Evolutionary conservation across 495 filamentous ascomycete genomes (phyloP).

Genomic region (Rostrohypoxylon terebratum): DNA sequence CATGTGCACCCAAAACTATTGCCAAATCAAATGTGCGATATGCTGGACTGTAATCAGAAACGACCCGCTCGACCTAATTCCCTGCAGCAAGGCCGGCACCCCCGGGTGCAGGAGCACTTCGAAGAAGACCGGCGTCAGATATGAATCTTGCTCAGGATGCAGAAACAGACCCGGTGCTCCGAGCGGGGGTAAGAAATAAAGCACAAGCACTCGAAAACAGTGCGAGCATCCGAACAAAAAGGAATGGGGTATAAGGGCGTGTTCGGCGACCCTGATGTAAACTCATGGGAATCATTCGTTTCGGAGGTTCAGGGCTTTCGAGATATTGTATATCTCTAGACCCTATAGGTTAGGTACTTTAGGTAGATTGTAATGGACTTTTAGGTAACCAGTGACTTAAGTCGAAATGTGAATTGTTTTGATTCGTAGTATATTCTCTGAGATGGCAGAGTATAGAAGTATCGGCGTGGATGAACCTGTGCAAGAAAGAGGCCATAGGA

Average conservation of each 20-base stretch:
- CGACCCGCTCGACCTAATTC: background rate
- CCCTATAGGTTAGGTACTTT: no score
- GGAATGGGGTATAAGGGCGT: background rate
- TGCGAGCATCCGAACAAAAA: background rate
- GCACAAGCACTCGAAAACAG: background rate
- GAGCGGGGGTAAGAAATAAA: background rate
- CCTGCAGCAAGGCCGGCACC: background rate
- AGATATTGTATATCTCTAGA: no score
- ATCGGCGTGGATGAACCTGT: no score
- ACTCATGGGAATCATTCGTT: no score
- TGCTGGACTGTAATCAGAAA: background rate
- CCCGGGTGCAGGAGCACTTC: background rate
- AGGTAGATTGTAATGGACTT: no score
- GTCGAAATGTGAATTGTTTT: no score
- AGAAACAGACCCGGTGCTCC: background rate
- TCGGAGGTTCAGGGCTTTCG: no score
- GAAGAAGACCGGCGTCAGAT: background rate
- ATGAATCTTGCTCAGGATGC: background rate
- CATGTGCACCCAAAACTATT: background rate
- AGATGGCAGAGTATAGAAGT: no score
- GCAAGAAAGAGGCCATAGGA: no score
- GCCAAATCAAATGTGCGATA: background rate
- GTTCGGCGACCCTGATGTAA: no score
- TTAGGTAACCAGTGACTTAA: no score
- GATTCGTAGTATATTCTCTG: no score